A percentile compares a stretch with the other conserved stretches of the same genome.
Conservation (phyloP, 106 monocot species). For the Dendrobium nobile region DNA sequence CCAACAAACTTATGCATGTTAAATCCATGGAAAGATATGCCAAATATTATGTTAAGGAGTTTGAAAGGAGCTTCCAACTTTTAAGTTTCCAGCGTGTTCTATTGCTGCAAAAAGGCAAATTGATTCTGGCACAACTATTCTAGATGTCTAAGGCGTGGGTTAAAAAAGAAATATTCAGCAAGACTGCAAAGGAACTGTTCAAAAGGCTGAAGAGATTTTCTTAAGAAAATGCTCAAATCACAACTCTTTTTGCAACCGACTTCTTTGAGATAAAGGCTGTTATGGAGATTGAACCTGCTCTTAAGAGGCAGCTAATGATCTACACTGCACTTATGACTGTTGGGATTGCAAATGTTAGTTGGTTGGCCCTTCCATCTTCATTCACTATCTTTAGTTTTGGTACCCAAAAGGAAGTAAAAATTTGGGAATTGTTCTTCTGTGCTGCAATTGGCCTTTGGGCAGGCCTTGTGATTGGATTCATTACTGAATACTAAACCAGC, state of each 20-base stretch:
- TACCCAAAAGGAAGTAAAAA: constrained; percentile 55
- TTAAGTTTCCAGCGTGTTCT: constrained; percentile 66
- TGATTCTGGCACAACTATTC: constrained; percentile 58
- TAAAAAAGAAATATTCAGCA: too few relatives aligned
- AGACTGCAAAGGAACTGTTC: too few relatives aligned
- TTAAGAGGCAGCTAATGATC: constrained; percentile 72
- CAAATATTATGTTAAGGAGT: constrained; percentile 57
- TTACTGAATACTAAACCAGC: constrained; percentile 47
- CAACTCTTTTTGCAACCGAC: constrained; percentile 67
- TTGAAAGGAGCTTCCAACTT: constrained; percentile 44
- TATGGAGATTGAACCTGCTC: constrained; percentile 66
- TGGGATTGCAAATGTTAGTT: constrained; percentile 61
- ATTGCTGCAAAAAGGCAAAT: constrained; percentile 56
- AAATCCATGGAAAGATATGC: constrained; percentile 62
- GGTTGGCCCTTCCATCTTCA: constrained; percentile 43
- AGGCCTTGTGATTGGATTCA: constrained; percentile 38
- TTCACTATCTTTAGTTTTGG: constrained; percentile 72
- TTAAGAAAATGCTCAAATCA: constrained; percentile 6
- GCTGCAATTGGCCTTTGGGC: constrained; percentile 46
- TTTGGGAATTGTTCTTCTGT: constrained; percentile 57
- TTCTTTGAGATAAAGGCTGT: constrained; percentile 63
- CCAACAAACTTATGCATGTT: constrained; percentile 59
- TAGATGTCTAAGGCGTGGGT: constrained; percentile 71
- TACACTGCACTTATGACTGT: constrained; percentile 77
- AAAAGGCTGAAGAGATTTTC: too few relatives aligned